Evolutionary conservation across 2,329 filamentous ascomycete genomes (phyloP), one percentile per base, ranked within the genome.

Genomic region (Didymella segeticola): DNA sequence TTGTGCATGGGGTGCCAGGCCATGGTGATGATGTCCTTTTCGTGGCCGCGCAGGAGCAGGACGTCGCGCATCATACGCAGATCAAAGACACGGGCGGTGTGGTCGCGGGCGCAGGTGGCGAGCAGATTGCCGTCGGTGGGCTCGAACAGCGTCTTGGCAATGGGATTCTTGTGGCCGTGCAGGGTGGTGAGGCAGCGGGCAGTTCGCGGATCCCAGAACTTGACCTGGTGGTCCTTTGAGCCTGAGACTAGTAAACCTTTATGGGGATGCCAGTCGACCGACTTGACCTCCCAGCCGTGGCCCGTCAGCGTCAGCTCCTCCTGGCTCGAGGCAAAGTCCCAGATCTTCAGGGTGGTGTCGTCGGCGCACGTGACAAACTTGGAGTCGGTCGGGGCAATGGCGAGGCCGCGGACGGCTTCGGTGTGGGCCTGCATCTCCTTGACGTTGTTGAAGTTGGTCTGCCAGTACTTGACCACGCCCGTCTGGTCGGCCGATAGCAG

Each of bases 21-120:
- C 43, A 99, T 78, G 1, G 92, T 96, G 11, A 91, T 93, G 56
- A 99, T 91, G 62, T 97, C 95, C 76, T 97, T 98, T 64, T 98
- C 93, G 71, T 98, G 93, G 7, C 95, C 95, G 64, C 93, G 90
- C 19, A 99, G 84, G 39, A 98, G 85, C 64, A 92, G 91, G 50
- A 98, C 93, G 73, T 99, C 95, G 59, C 95, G 89, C 95, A 99
- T 98, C 89, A 96, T 96, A 42, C 95, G 87, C 50, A 99, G 82
- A 73, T 99, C 95, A 68, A 98, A 98, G 38, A 99, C 86, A 56
- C 95, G 87, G 8, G 93, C 92, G 1, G 91, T 96, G 73, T 96
- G 91, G 69, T 99, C 95, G 71, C 95, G 86, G 36, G 93, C 95
- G 26, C 92, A 96, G 0, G 95, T 97, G 29, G 93, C 95, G 41